Base-by-base conservation (phyloP, 495 filamentous ascomycete genomes). In the Aspergillus carlsbadensis region DNA sequence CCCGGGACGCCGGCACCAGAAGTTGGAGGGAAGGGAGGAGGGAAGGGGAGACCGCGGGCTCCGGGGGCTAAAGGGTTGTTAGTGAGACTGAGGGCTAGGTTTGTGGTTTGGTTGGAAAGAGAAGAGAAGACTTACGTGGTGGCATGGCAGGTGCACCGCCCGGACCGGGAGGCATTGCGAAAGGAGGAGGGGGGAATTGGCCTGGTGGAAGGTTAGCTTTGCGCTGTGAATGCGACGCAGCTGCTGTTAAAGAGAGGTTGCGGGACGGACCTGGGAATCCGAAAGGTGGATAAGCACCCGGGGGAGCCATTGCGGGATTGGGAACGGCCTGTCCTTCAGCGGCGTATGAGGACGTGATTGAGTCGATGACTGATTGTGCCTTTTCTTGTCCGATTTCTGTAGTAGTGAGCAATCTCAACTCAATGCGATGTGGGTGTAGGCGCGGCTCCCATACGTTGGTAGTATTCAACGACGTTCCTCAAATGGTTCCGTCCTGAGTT, bases 341-440 rank as follows among this genome's bases (percentile, higher is more conserved):
- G 41, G 87, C 88, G 80, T 98, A 98, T 24, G 92, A 94, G 35
- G 84, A 87, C 13, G 94, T 98, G 73, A 98, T 98, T 52, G 86
- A 90, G 77, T 98, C 94, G 69, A 98, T 98, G 52, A 98, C 95
- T 34, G 87, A 92, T 72, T 98, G 94, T 24, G 95, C 93, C 74
- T 98, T 96, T 75, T 98, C 94, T 72, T 97, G 93, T 52, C 92
- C 92, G 70, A 99, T 97, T 78, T 96, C 92, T 95, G 56, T 5
- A 20, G 3, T 33, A 24, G 45, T 50, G 22, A 61, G 50, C 44
- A 13, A 43, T 1, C 5, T 17, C 51, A 31, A 8, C 2, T 13
- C 36, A 20, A 36, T 20, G 22, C 6, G 4, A 8, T 11, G 7
- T 22, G 4, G 14, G 11, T 20, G 15, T 21, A 43, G 11, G 56